Evolutionary conservation across 2,329 filamentous ascomycete species (phyloP), one percentile per base, ranked within the genome.

Genomic region (Calonectria ilicicola): DNA sequence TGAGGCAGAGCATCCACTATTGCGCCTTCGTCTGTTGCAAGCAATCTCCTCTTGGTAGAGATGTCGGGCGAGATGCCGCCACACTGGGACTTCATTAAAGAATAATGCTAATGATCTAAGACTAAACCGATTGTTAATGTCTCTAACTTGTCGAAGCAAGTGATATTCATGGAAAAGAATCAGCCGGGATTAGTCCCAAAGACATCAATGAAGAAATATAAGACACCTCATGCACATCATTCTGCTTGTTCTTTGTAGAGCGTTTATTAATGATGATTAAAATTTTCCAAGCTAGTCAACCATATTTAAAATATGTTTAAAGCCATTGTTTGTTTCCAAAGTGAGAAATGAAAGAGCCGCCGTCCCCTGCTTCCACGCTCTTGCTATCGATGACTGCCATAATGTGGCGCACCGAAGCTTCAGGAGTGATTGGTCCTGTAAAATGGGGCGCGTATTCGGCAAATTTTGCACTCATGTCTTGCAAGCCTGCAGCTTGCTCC

Each of bases 311-410:
- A 12, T 1, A 35, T 10, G 32, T n/a, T 81, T 21, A 90, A 10
- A 91, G 53, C 89, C 89, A 91, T 67, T 87, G 83, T 80, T 89
- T 87, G 74, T 84, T 89, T 4, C 89, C 88, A 69, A 84, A 76
- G 42, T 92, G 90, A 32, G 88, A 89, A 1, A 92, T 74, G 75
- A 90, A 91, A 0, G 82, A 79, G 3, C 91, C 90, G 2, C 84
- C 89, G 75, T 86, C 75, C 0, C 86, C 87, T 46, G 79, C 82
- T 58, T 87, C 85, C 10, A 91, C 79, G 32, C 83, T 89, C 2
- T 84, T 80, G 17, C 81, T 82, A 4, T 77, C 32, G 0, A 83
- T 73, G 29, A 87, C 83, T 3, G 82, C 78, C 47, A 84, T 67
- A 8, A 87, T 77, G 1, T 68, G 72, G 14, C 70, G 76, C 2